A percentile compares a stretch with the other conserved stretches of the same genome.
phyloP scores from a whole-genome alignment of 164 flowering plant genomes.

The Sedum album region DNA sequence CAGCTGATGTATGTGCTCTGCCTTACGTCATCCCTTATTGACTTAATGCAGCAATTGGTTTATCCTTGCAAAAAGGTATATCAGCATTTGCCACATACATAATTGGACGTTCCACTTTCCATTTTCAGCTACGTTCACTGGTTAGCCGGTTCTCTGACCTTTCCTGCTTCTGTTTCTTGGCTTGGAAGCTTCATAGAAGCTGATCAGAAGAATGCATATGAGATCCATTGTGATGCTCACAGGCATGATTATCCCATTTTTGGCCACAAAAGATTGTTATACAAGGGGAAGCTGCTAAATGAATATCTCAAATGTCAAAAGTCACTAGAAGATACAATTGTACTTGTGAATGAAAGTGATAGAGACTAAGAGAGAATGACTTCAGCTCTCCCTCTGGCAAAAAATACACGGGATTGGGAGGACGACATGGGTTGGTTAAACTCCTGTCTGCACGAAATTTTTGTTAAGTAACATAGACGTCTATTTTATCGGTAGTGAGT shows the following conservation, averaged over 20 bases:
- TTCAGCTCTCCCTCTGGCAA: not conserved
- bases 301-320: not conserved
- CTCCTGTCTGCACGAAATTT: conserved; percentile 36
- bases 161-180: not conserved
- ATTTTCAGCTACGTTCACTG: conserved; percentile 21
- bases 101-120: conserved; percentile 14
- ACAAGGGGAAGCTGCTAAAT: not conserved
- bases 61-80: conserved; percentile 12
- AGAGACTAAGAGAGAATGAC: not conserved
- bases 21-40: conserved; percentile 84
- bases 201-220: not conserved
- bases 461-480: conserved; percentile 63
- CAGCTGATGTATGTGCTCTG: conserved; percentile 60
- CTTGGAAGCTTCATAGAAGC: not conserved
- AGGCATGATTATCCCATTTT: not conserved
- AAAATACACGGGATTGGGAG: not conserved
- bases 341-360: not conserved
- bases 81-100: conserved; percentile 15
- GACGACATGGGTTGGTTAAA: conserved; percentile 23
- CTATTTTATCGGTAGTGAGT: conserved; percentile 27
- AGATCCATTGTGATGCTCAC: not conserved
- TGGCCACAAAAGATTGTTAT: not conserved
- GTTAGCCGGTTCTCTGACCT: conserved; percentile 15
- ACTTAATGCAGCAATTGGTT: conserved; percentile 16
- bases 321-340: not conserved